Percentiles rank a stretch among this genome's conserved stretches.
These are phyloP conservation scores for Misopates orontium DNA, from an alignment of 257 asterid genomes.

Conservation along the genomic window DNA sequence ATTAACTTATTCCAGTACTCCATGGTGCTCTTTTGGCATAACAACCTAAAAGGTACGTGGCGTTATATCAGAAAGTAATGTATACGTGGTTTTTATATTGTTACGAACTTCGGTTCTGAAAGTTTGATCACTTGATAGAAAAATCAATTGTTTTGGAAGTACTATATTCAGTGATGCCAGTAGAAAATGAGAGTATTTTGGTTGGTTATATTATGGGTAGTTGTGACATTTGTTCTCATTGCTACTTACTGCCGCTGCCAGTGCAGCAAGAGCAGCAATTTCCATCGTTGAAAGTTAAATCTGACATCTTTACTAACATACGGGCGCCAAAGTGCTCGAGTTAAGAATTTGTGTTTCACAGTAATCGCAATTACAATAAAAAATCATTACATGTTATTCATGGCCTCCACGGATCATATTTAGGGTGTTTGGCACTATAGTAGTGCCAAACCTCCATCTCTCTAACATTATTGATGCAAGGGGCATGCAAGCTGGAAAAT, in stretches of 20 bases:
- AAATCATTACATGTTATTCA: not conserved
- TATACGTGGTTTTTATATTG: not conserved
- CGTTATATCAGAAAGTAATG: not conserved
- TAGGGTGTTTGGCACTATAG: not conserved
- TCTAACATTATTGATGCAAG: not conserved
- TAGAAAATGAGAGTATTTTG: not conserved
- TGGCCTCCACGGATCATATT: not conserved
- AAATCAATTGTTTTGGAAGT: not conserved
- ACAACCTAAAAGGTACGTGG: conserved; percentile 34
- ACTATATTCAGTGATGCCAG: not conserved
- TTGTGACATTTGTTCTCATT: not conserved
- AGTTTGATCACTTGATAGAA: not conserved
- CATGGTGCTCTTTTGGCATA: conserved; percentile 43
- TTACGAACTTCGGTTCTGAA: not conserved
- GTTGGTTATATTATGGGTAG: not conserved
- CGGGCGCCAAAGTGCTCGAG: not conserved
- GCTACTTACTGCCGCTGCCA: not conserved
- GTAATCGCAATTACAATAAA: not conserved
- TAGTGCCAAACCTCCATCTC: not conserved
- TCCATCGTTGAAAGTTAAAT: no score
- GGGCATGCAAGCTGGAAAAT: not conserved
- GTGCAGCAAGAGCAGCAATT: not conserved
- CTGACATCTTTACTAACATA: not conserved
- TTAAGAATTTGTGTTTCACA: not conserved
- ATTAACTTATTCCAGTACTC: conserved; percentile 45